Evolutionary conservation across 164 flowering plant genomes (phyloP).

Genomic region (Umbilicus rupestris): DNA sequence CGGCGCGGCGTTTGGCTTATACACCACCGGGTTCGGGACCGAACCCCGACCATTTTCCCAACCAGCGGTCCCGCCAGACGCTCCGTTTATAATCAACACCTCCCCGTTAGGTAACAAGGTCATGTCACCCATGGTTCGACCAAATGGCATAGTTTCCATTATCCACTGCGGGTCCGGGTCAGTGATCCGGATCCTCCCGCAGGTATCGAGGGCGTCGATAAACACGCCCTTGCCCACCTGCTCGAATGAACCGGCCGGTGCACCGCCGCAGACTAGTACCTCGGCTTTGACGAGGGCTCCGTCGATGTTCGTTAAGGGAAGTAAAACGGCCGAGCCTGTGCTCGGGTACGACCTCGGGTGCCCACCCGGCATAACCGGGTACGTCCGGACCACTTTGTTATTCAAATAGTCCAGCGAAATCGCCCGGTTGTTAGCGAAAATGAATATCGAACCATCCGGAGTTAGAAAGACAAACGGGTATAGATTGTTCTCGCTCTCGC

Average conservation of each 20-base stretch:
- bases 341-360: slow-evolving; percentile 57
- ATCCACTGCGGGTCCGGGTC: slow-evolving; percentile 36
- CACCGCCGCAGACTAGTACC: slow-evolving; percentile 49
- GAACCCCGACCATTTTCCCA: slow-evolving; percentile 7
- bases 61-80: slow-evolving; percentile 8
- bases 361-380: slow-evolving; percentile 47
- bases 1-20: background rate
- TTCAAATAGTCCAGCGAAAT: slow-evolving; percentile 33
- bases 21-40: slow-evolving; percentile 9
- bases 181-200: slow-evolving; percentile 36
- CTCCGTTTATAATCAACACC: slow-evolving; percentile 16
- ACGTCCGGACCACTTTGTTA: slow-evolving; percentile 25
- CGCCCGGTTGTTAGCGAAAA: slow-evolving; percentile 55
- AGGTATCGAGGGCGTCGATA: slow-evolving; percentile 28
- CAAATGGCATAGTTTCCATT: slow-evolving; percentile 47
- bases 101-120: slow-evolving; percentile 31
- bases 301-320: slow-evolving; percentile 35
- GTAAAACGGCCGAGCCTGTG: slow-evolving; percentile 54
- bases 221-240: slow-evolving; percentile 17
- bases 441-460: slow-evolving; percentile 43
- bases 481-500: slow-evolving; percentile 35
- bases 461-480: slow-evolving; percentile 53
- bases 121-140: slow-evolving; percentile 48
- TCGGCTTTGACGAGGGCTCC: slow-evolving; percentile 18
- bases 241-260: slow-evolving; percentile 29